Conservation (phyloP, 768 basidiomycete genomes). For the Fibroporia radiculosa region DNA sequence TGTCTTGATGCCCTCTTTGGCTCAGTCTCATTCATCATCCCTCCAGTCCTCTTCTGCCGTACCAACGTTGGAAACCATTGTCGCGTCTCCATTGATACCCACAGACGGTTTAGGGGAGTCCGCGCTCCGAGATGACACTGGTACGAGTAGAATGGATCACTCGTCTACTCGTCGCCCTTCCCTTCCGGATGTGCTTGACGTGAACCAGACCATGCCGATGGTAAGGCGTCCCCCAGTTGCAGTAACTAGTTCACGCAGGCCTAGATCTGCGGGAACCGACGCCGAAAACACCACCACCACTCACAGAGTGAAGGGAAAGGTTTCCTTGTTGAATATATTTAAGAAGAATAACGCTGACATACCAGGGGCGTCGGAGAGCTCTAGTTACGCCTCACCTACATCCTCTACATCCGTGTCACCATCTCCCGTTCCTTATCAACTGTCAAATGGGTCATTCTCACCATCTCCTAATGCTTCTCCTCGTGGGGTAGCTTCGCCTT, state of each 20-base stretch:
- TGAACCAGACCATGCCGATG: conserved; percentile 16
- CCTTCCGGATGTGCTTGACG: conserved; percentile 44
- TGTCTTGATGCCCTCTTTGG: conserved; percentile 30
- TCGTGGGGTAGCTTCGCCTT: background rate
- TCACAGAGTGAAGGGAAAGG: conserved; percentile 55
- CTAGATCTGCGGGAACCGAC: conserved; percentile 66
- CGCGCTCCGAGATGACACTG: conserved; percentile 10
- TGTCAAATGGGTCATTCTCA: conserved; percentile 6
- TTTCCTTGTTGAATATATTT: conserved; percentile 69
- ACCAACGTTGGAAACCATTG: background rate
- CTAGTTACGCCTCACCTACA: conserved; percentile 14
- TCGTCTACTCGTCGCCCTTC: conserved; percentile 50
- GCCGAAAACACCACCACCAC: conserved; percentile 37
- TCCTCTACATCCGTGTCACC: conserved; percentile 17
- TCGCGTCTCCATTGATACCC: conserved; percentile 2
- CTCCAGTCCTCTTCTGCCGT: background rate
- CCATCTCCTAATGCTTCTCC: conserved; percentile 3
- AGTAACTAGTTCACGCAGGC: conserved; percentile 37
- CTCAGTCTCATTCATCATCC: conserved; percentile 13
- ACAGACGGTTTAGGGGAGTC: background rate
- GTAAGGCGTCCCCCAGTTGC: conserved; percentile 10
- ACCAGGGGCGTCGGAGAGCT: conserved; percentile 19
- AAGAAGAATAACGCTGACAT: conserved; percentile 43
- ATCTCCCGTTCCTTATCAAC: conserved; percentile 9
- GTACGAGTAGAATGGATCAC: conserved; percentile 19